Evolutionary conservation across 1,139 yeast species (phyloP), one percentile per base, ranked within the genome.

Genomic region (Zygosaccharomyces pseudobailii): DNA sequence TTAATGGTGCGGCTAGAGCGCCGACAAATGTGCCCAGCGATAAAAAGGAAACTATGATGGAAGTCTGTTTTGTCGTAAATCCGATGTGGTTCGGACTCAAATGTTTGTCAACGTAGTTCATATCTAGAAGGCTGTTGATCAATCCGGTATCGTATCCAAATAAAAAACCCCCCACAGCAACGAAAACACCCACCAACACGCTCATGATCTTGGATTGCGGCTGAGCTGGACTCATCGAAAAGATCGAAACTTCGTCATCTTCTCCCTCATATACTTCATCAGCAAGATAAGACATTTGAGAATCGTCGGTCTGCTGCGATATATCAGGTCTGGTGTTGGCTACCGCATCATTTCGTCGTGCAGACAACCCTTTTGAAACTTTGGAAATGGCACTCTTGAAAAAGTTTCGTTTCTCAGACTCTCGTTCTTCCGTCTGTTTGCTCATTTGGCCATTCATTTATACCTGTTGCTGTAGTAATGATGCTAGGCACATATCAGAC

Each of bases 61-160:
- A 83, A 56, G 81, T 70, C 62, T 86, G 87, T 51, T 72, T 76
- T 2, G 82, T 77, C 2, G 76, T 71, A 61, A 87, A 84, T 3
- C 61, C 56, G 2, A 52, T 51, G 4, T 70, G 66, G 53, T 76
- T 72, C 4, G 74, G 57, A 0, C 89, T 79, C 53, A 84, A 78
- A 40, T 75, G 71, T 1, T 63, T 51, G 43, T 73, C 71, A 28
- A 85, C 88, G 61, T 76, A 84, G 10, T 67, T 56, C 92, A 85
- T 85, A 55, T 84, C 88, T 47, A 83, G 66, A 7, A 86, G 70
- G 55, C 84, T 85, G 64, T 86, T 86, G 46, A 84, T 82, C 42
- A 85, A 71, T 3, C 95, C 94, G 1, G 95, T 87, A 65, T 87
- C 95, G 62, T 84, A 85, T 1, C 95, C 95, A 61, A 84, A 86